Evolutionary conservation across 352 stramenopile genomes (phyloP), one percentile per base, ranked within the genome.

Genomic region (Plasmopara muralis): DNA sequence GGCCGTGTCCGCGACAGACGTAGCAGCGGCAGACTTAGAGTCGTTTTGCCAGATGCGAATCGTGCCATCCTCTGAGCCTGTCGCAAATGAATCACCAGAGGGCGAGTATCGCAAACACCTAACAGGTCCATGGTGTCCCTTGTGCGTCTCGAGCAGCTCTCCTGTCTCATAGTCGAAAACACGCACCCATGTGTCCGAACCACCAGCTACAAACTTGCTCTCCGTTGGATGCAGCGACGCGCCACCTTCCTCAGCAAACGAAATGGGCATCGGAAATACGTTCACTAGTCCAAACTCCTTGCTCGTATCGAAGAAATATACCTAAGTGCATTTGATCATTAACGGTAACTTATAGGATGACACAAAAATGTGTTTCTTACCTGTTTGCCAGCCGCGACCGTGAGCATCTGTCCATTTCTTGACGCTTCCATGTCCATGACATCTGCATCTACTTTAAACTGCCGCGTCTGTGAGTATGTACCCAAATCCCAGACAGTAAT

Each of bases 41-140:
- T 91, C 80, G 43, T 67, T 91, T 54, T 91, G 83, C 95, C 95
- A 99, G 51, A 99, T 87, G 58, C 95, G 91, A 74, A 99, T 98
- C 39, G 96, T 99, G 47, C 95, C 96, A 74, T 99, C 96, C 65
- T 99, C 95, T 4, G 87, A 98, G 16, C 96, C 96, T 10, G 93
- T 98, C 5, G 95, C 95, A 69, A 98, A 98, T 18, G 78, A 94
- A 55, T 93, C 82, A 25, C 95, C 96, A 53, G 69, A 80, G 6
- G 96, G 95, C 18, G 83, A 69, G 80, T 98, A 99, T 38, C 96
- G 85, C 57, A 99, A 64, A 88, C 96, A 99, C 52, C 95, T 79
- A 62, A 99, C 89, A 9, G 96, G 96, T 5, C 96, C 96, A 63
- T 98, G 95, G 77, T 99, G 96, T 54, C 96, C 95, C 74, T 98